Conservation (phyloP, 1,139 yeast species). For the Wickerhamiella infanticola region DNA sequence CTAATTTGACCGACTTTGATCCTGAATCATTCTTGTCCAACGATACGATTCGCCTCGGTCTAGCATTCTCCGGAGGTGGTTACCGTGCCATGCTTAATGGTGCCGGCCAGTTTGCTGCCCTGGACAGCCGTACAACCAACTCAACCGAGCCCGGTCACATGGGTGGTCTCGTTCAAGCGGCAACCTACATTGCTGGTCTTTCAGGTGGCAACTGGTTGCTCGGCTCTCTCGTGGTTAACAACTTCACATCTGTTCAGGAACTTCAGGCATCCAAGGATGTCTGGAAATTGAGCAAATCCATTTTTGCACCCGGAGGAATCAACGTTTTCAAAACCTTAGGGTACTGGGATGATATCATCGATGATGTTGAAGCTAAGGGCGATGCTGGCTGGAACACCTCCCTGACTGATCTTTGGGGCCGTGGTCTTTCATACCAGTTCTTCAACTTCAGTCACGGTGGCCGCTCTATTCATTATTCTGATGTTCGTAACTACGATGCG, state of each 20-base stretch:
- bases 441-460: conserved; percentile 45
- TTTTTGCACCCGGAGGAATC: conserved; percentile 55
- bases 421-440: conserved; percentile 68
- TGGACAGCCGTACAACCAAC: conserved; percentile 56
- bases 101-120: conserved; percentile 74
- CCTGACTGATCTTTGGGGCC: conserved; percentile 87
- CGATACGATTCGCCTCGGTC: conserved; percentile 39
- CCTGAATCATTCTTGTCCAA: conserved; percentile 32
- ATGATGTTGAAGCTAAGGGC: conserved; percentile 42
- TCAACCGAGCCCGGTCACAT: conserved; percentile 43
- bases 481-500: conserved; percentile 23
- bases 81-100: conserved; percentile 82
- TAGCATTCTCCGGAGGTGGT: conserved; percentile 86
- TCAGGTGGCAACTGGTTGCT: conserved; percentile 90
- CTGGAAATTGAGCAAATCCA: conserved; percentile 54
- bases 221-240: conserved; percentile 65
- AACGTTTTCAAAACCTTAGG: conserved; percentile 32
- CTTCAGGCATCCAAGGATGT: conserved; percentile 43
- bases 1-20: conserved; percentile 47
- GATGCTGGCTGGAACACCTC: conserved; percentile 67
- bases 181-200: conserved; percentile 71
- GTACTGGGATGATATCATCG: conserved; percentile 40
- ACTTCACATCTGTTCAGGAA: conserved; percentile 58
- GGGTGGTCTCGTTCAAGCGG: conserved; percentile 66
- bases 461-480: conserved; percentile 35